Evolutionary conservation across 2,329 filamentous ascomycete species (phyloP).

Genomic region (Phialophora tarda): DNA sequence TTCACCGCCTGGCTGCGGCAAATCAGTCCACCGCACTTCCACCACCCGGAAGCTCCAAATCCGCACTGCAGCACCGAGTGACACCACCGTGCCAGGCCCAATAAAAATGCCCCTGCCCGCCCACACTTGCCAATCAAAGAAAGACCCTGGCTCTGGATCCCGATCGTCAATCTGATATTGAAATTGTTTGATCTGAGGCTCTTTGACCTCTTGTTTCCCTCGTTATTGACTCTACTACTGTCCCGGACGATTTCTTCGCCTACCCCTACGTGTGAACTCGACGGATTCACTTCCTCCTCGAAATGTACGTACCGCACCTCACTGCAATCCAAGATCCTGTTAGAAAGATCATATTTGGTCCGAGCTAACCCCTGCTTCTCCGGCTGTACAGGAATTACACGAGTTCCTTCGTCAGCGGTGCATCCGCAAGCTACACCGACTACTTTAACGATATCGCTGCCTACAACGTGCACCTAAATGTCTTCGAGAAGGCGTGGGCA

Average conservation of each 20-base stretch:
- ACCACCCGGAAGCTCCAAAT: slow-evolving; percentile 21
- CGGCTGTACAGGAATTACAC: slow-evolving; percentile 51
- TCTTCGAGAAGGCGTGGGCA: slow-evolving; percentile 87
- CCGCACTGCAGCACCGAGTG: slow-evolving; percentile 31
- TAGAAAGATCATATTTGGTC: not conserved
- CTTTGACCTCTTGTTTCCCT: slow-evolving; percentile 2
- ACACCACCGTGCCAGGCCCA: slow-evolving; percentile 31
- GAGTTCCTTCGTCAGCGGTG: slow-evolving; percentile 42
- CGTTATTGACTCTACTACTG: not conserved
- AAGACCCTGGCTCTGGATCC: slow-evolving; percentile 8
- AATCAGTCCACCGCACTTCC: slow-evolving; percentile 28
- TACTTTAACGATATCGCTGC: slow-evolving; percentile 69
- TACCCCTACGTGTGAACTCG: not conserved
- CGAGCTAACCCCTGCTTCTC: slow-evolving; percentile 10
- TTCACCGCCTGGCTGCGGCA: slow-evolving; percentile 10
- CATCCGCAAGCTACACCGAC: slow-evolving; percentile 66
- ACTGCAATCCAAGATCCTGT: slow-evolving; percentile 1
- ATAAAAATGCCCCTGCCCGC: slow-evolving; percentile 25
- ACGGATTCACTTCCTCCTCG: slow-evolving; percentile 4
- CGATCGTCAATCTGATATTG: slow-evolving; percentile 11
- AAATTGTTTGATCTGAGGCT: slow-evolving; percentile 17
- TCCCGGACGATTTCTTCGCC: not conserved
- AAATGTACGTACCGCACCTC: slow-evolving; percentile 22
- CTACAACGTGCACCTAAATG: slow-evolving; percentile 84
- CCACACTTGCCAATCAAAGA: slow-evolving; percentile 26